phyloP scores from a whole-genome alignment of 306 rosid genomes.

The Crataegus laevigata region DNA sequence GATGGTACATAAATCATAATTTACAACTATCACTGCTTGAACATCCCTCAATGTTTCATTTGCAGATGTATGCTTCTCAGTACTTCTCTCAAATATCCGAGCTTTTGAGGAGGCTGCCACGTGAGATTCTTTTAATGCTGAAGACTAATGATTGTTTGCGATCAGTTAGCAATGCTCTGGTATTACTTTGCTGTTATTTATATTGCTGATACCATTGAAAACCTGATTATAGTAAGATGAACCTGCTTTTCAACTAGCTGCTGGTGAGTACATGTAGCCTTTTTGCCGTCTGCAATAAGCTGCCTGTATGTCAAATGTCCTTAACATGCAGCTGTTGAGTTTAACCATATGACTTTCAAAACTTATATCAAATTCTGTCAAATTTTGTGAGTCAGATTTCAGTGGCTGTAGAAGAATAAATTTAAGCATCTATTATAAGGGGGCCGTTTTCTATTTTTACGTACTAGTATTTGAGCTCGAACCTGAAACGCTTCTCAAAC shows the following conservation, averaged over 20 bases:
- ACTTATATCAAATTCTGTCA: neutral
- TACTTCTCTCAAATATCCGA: slow-evolving; percentile 86
- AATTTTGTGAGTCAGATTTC: neutral
- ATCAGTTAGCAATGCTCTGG: slow-evolving; percentile 82
- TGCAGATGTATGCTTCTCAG: slow-evolving; percentile 90
- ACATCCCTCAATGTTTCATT: slow-evolving; percentile 15
- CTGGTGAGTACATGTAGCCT: neutral
- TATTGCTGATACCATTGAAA: neutral
- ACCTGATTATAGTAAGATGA: neutral
- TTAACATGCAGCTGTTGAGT: neutral
- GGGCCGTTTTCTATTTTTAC: neutral
- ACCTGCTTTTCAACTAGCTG: neutral
- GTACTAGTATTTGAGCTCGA: neutral
- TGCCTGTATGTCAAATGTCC: neutral
- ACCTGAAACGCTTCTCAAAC: slow-evolving; percentile 24
- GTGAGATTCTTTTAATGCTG: slow-evolving; percentile 88
- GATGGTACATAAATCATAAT: neutral
- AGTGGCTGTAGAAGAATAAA: neutral
- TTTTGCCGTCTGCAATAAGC: neutral
- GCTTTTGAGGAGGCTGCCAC: slow-evolving; percentile 87
- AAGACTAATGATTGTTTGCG: slow-evolving; percentile 96
- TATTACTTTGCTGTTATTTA: slow-evolving; percentile 25
- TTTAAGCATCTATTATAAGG: neutral
- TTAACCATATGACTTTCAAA: neutral
- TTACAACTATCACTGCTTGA: neutral